phyloP scores from a whole-genome alignment of 2,329 filamentous ascomycete species.

The Claviceps pazoutovae region DNA sequence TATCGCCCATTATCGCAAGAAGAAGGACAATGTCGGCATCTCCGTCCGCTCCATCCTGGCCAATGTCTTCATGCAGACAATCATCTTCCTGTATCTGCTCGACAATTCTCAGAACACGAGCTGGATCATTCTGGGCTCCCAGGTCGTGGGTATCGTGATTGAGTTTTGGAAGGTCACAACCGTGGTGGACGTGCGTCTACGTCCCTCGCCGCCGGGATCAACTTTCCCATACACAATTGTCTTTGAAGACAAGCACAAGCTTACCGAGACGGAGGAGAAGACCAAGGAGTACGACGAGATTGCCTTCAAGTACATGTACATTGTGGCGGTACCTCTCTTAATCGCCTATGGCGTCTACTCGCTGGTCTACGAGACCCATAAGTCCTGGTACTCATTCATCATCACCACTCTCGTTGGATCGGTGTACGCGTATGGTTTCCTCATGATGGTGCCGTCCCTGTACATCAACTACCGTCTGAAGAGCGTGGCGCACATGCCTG shows the following conservation, averaged over 20 bases:
- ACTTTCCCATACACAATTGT: slow-evolving; percentile 64
- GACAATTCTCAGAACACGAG: slow-evolving; percentile 97
- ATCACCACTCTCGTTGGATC: slow-evolving; percentile 90
- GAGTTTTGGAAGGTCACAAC: slow-evolving; percentile 93
- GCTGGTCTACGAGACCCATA: slow-evolving; percentile 83
- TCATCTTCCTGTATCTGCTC: slow-evolving; percentile 93
- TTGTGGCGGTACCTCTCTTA: slow-evolving; percentile 76
- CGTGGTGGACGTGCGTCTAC: slow-evolving; percentile 74
- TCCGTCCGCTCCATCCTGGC: slow-evolving; percentile 91
- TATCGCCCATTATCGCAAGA: slow-evolving; percentile 96
- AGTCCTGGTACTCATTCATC: slow-evolving; percentile 95
- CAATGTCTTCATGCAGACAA: slow-evolving; percentile 92
- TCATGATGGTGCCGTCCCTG: slow-evolving; percentile 95
- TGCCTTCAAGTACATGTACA: slow-evolving; percentile 95
- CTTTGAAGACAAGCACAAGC: slow-evolving; percentile 94
- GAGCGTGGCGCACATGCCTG: slow-evolving; percentile 92
- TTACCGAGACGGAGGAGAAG: slow-evolving; percentile 90
- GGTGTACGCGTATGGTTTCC: slow-evolving; percentile 94
- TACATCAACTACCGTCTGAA: slow-evolving; percentile 99
- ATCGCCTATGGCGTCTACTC: slow-evolving; percentile 85
- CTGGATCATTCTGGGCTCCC: slow-evolving; percentile 95
- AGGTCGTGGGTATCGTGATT: slow-evolving; percentile 64
- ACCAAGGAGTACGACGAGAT: slow-evolving; percentile 98
- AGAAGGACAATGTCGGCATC: slow-evolving; percentile 97
- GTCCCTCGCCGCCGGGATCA: slow-evolving; percentile 52